Evolutionary conservation across 192 early-diverging fungal genomes (phyloP).

Genomic region (Haplosporangium gracile): DNA sequence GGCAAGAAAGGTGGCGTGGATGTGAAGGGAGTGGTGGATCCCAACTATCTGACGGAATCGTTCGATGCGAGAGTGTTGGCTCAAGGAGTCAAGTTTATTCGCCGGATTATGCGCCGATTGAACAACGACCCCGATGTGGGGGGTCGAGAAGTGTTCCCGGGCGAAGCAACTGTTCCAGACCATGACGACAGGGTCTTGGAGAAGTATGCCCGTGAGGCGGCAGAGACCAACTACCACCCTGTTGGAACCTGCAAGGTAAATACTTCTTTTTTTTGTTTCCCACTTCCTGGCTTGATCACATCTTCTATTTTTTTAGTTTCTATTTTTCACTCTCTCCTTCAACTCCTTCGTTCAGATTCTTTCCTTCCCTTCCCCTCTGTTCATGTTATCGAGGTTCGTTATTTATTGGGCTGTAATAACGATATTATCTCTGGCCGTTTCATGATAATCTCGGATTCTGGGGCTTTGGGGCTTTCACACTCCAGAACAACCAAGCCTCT

Average conservation of each 20-base stretch:
- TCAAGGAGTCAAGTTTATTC: conserved; percentile 36
- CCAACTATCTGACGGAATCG: conserved; percentile 32
- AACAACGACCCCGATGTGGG: conserved; percentile 31
- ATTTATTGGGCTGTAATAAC: too few relatives aligned
- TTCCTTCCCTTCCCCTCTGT: too few relatives aligned
- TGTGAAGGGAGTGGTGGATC: conserved; percentile 36
- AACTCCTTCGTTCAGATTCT: too few relatives aligned
- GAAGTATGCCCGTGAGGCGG: conserved; percentile 9
- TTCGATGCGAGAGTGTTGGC: conserved; percentile 37
- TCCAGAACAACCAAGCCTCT: too few relatives aligned
- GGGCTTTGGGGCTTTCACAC: too few relatives aligned
- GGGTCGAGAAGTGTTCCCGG: conserved; percentile 37
- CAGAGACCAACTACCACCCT: conserved; percentile 44
- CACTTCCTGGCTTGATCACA: too few relatives aligned
- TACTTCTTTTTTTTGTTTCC: background rate
- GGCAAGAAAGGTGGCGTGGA: background rate
- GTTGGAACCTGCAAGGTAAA: conserved; percentile 21
- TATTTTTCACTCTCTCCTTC: too few relatives aligned
- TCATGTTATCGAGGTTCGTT: too few relatives aligned
- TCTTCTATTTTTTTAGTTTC: background rate
- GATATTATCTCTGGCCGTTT: too few relatives aligned
- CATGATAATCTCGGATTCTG: background rate
- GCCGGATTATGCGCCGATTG: conserved; percentile 17
- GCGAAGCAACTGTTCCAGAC: conserved; percentile 23
- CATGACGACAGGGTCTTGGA: conserved; percentile 22